Percentiles rank a stretch among this genome's conserved stretches.
phyloP scores from a whole-genome alignment of 73 alveolate genomes.

The Paramecium octaurelia region DNA sequence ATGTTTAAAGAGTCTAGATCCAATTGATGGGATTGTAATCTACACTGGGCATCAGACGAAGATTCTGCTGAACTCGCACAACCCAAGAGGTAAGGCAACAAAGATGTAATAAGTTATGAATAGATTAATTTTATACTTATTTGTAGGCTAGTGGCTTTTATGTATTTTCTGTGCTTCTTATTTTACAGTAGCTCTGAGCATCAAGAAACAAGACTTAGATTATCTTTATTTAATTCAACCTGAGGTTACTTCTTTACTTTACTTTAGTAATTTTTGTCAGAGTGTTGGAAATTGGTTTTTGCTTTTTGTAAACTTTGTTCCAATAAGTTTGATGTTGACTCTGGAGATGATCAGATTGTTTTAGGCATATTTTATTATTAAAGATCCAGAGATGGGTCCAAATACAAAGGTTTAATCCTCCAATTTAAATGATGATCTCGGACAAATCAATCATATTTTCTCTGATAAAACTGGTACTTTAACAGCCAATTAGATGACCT shows the following conservation, averaged over 20 bases:
- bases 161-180: constrained; percentile 59
- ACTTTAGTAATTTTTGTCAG: neutral
- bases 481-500: neutral
- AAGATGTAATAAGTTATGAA: constrained; percentile 75
- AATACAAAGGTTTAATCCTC: neutral
- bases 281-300: constrained; percentile 50
- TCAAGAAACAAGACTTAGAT: neutral
- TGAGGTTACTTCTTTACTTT: neutral
- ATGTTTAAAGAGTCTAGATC: constrained; percentile 74
- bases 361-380: neutral
- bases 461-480: constrained; percentile 24
- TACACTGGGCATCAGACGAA: constrained; percentile 85
- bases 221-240: constrained; percentile 9
- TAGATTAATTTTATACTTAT: constrained; percentile 73
- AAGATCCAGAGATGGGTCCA: constrained; percentile 1
- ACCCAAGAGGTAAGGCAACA: constrained; percentile 69
- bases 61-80: constrained; percentile 77
- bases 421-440: constrained; percentile 29
- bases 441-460: neutral
- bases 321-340: constrained; percentile 7
- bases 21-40: constrained; percentile 69
- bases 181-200: neutral
- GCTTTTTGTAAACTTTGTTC: constrained; percentile 43
- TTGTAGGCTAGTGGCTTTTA: constrained; percentile 60
- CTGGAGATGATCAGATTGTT: constrained; percentile 5